Evolutionary conservation across 768 basidiomycete genomes (phyloP).

Genomic region (Boletus eberwhitei): DNA sequence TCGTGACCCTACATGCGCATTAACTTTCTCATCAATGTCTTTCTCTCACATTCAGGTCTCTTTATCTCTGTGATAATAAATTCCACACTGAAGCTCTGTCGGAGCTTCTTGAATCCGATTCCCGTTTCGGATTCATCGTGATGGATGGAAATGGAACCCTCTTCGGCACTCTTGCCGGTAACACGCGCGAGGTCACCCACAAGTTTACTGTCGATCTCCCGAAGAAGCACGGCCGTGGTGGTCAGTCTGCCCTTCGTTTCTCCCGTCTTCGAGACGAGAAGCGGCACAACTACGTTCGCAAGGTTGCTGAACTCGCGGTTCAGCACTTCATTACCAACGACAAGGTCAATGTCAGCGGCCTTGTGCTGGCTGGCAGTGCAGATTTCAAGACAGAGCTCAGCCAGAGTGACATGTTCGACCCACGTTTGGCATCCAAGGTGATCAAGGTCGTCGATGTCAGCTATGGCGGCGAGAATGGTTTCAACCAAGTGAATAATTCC

Average conservation of each 20-base stretch:
- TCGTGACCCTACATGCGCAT: background rate
- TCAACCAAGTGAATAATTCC: conserved; percentile 77
- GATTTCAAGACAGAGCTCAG: conserved; percentile 99
- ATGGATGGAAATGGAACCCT: conserved; percentile 99
- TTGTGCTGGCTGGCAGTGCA: conserved; percentile 94
- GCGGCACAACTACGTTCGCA: conserved; percentile 99
- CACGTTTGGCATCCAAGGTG: conserved; percentile 80
- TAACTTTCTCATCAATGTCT: background rate
- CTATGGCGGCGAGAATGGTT: conserved; percentile 98
- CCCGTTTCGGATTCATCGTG: conserved; percentile 98
- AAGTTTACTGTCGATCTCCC: conserved; percentile 99
- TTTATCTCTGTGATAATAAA: conserved; percentile 99
- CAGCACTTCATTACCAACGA: conserved; percentile 98
- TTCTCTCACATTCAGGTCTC: conserved; percentile 53
- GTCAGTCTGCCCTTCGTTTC: conserved; percentile 99
- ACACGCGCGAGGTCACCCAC: conserved; percentile 95
- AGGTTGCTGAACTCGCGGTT: conserved; percentile 95
- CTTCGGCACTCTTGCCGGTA: conserved; percentile 93
- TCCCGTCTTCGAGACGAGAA: conserved; percentile 98
- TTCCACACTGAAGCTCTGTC: conserved; percentile 98
- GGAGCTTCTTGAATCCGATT: conserved; percentile 95
- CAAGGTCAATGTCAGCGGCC: conserved; percentile 95
- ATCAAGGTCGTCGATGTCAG: conserved; percentile 99
- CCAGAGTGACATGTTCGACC: conserved; percentile 96
- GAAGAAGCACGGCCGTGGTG: conserved; percentile 99